These are phyloP conservation scores for Colletotrichum liaoningense DNA, from an alignment of 2,329 filamentous ascomycete species.

Conservation along the genomic window DNA sequence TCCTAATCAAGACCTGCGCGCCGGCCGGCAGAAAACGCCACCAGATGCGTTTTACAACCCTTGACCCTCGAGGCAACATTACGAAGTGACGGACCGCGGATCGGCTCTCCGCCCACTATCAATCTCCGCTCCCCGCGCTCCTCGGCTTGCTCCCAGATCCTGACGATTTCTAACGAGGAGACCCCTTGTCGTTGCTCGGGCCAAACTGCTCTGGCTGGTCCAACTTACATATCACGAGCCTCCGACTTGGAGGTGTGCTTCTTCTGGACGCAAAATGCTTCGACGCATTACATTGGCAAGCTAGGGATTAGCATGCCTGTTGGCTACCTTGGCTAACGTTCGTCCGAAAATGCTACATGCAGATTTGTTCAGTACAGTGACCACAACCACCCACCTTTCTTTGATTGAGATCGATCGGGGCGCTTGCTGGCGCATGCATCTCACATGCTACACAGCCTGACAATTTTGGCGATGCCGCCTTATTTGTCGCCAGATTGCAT, in stretches of 20 bases:
- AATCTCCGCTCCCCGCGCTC: background rate
- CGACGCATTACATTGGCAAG: background rate
- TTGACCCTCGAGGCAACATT: background rate
- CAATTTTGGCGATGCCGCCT: background rate
- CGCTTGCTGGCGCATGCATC: background rate
- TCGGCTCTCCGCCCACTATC: background rate
- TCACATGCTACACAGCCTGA: background rate
- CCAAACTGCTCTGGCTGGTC: background rate
- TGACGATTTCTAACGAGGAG: background rate
- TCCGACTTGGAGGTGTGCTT: background rate
- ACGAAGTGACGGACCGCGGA: background rate
- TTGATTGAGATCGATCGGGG: background rate
- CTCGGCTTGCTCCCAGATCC: background rate
- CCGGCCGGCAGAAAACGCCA: conserved; percentile 10
- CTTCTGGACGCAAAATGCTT: background rate
- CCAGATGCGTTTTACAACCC: background rate
- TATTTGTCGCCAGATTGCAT: background rate
- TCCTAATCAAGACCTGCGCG: conserved; percentile 26
- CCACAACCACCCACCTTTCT: background rate
- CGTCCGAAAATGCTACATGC: background rate
- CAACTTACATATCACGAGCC: background rate
- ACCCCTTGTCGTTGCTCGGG: background rate
- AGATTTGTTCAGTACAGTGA: background rate
- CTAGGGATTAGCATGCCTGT: background rate
- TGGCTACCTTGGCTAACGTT: background rate